phyloP scores from a whole-genome alignment of 306 rosid genomes.

The Carpinus viminea region DNA sequence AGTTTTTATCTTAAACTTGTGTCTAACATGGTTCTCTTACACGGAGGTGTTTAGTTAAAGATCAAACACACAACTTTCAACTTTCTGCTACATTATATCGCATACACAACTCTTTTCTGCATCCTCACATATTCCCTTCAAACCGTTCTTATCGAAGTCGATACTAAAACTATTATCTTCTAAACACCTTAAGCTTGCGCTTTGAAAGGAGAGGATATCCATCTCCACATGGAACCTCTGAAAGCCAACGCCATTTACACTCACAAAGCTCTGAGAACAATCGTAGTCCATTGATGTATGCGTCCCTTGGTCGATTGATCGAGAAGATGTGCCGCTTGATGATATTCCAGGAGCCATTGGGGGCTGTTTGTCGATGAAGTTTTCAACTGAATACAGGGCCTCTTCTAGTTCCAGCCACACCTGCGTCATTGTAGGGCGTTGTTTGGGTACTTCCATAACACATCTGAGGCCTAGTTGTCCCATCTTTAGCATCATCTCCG shows the following conservation, averaged over 20 bases:
- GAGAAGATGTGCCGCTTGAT: conserved; percentile 17
- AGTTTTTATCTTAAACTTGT: no score
- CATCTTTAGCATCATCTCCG: conserved; percentile 68
- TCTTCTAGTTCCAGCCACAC: conserved; percentile 67
- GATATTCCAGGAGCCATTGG: conserved; percentile 27
- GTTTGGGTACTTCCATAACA: conserved; percentile 58
- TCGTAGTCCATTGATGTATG: conserved; percentile 34
- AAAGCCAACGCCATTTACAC: conserved; percentile 59
- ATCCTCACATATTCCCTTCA: conserved; percentile 30
- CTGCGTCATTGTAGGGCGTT: conserved; percentile 72
- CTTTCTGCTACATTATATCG: no score
- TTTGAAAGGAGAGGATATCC: conserved; percentile 59
- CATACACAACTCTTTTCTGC: conserved; percentile 14
- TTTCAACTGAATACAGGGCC: conserved; percentile 46
- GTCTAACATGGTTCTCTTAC: no score
- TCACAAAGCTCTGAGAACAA: conserved; percentile 60
- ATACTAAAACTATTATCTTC: conserved; percentile 56
- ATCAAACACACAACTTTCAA: no score
- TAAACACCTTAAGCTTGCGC: conserved; percentile 57
- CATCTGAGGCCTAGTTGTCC: conserved; percentile 73
- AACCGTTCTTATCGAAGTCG: conserved; percentile 38
- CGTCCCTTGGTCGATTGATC: conserved; percentile 13
- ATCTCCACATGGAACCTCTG: conserved; percentile 64
- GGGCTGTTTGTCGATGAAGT: conserved; percentile 33
- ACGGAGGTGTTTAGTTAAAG: no score